Percentiles rank a stretch among this genome's conserved stretches.
These are phyloP conservation scores for Didymella keratinophila DNA, from an alignment of 2,329 filamentous ascomycete species.

Conservation along the genomic window DNA sequence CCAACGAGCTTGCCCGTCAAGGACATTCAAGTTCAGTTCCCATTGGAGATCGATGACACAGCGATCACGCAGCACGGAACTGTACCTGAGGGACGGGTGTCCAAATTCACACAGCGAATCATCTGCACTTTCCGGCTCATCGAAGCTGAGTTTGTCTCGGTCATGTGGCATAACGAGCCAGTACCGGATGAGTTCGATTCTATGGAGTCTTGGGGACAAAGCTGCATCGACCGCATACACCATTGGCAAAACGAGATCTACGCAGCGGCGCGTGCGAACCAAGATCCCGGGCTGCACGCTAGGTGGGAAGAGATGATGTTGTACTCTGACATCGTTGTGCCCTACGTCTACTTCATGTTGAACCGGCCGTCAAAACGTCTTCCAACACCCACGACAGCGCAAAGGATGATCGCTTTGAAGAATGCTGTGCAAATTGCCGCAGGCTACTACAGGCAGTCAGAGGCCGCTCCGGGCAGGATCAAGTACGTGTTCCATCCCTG, in stretches of 20 bases:
- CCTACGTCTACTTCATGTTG: conserved; percentile 44
- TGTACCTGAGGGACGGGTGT: conserved; percentile 38
- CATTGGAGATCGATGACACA: conserved; percentile 46
- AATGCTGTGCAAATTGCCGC: conserved; percentile 45
- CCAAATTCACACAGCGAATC: conserved; percentile 46
- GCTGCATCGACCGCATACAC: conserved; percentile 36
- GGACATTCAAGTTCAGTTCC: conserved; percentile 42
- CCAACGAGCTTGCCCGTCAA: conserved; percentile 44
- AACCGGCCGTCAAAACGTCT: conserved; percentile 41
- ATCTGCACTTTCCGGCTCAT: conserved; percentile 48
- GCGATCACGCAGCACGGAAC: conserved; percentile 41
- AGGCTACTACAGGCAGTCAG: conserved; percentile 44
- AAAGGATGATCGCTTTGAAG: conserved; percentile 40
- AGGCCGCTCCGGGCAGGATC: conserved; percentile 45
- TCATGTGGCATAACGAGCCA: conserved; percentile 44
- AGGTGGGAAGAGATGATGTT: conserved; percentile 48
- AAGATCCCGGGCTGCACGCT: conserved; percentile 34
- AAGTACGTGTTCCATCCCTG: conserved; percentile 52
- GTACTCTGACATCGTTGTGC: conserved; percentile 45
- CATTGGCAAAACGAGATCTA: conserved; percentile 45
- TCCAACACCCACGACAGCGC: conserved; percentile 36
- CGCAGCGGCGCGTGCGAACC: conserved; percentile 38
- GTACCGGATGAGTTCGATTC: conserved; percentile 36
- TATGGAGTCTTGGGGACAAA: conserved; percentile 42
- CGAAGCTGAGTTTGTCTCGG: conserved; percentile 45